phyloP scores from a whole-genome alignment of 1,139 yeast genomes.

The Blastobotrys proliferans region DNA sequence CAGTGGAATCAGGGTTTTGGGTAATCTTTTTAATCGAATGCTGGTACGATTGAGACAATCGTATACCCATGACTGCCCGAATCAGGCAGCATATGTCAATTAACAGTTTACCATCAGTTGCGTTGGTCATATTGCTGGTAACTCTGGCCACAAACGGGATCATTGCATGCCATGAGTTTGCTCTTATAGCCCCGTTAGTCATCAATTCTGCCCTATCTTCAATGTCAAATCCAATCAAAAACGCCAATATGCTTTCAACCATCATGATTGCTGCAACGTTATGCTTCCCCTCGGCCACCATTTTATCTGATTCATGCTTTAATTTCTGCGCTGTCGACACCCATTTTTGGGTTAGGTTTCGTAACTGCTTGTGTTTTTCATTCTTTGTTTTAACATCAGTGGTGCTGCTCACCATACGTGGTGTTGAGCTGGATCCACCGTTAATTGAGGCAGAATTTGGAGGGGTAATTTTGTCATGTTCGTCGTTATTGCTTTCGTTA shows the following conservation, averaged over 20 bases:
- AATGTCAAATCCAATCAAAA: slow-evolving; percentile 39
- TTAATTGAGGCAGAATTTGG: background rate
- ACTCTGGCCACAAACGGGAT: slow-evolving; percentile 36
- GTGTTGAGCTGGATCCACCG: background rate
- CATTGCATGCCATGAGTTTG: slow-evolving; percentile 37
- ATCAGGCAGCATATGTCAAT: slow-evolving; percentile 36
- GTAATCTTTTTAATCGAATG: background rate
- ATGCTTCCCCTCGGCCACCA: slow-evolving; percentile 23
- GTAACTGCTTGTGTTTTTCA: slow-evolving; percentile 19
- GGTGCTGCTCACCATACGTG: background rate
- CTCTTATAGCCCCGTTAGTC: slow-evolving; percentile 25
- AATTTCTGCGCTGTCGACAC: slow-evolving; percentile 32
- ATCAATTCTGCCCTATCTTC: slow-evolving; percentile 36
- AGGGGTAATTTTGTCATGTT: background rate
- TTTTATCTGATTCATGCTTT: slow-evolving; percentile 36
- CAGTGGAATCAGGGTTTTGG: background rate
- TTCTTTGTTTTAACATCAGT: slow-evolving; percentile 4
- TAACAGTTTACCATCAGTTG: slow-evolving; percentile 19
- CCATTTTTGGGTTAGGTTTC: slow-evolving; percentile 32
- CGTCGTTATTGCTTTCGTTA: background rate
- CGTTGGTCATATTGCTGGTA: slow-evolving; percentile 26
- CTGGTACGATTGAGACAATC: slow-evolving; percentile 24
- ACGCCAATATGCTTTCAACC: slow-evolving; percentile 37
- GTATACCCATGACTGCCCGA: slow-evolving; percentile 35
- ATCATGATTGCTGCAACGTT: slow-evolving; percentile 31